Conservation (phyloP, 495 filamentous ascomycete genomes). For the Hypomontagnella submonticulosa region DNA sequence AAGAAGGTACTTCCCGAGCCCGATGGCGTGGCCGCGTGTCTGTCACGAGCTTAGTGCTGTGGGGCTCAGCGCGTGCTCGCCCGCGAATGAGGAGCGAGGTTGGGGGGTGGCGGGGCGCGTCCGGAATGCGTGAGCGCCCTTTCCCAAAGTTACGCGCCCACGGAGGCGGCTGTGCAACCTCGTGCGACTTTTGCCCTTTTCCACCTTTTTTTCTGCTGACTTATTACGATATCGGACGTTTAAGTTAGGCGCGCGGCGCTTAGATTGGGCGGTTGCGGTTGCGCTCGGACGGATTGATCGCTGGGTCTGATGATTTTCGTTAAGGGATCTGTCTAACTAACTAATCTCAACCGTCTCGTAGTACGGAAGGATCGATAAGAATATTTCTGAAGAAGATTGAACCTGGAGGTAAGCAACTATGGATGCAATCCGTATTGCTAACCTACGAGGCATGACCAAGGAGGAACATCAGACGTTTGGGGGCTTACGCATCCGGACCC, state of each 20-base stretch:
- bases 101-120: slow-evolving; percentile 10
- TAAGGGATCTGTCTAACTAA: slow-evolving; percentile 8
- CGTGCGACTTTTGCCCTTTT: slow-evolving; percentile 10
- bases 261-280: slow-evolving; percentile 17
- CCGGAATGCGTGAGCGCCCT: not conserved
- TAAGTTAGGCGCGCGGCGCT: slow-evolving; percentile 19
- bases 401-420: not conserved
- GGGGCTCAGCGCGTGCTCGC: not conserved
- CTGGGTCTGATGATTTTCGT: slow-evolving; percentile 10
- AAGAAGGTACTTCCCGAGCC: slow-evolving; percentile 13
- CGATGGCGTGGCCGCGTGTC: slow-evolving; percentile 9
- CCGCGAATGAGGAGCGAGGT: slow-evolving; percentile 21
- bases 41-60: not conserved
- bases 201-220: not conserved
- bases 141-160: slow-evolving; percentile 27
- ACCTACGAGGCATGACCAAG: slow-evolving; percentile 29
- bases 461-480: slow-evolving; percentile 34
- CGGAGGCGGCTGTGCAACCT: slow-evolving; percentile 25
- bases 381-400: not conserved
- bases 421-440: not conserved
- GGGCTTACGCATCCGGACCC: slow-evolving; percentile 20
- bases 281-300: slow-evolving; percentile 1
- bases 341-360: too few relatives aligned
- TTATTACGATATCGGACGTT: slow-evolving; percentile 12
- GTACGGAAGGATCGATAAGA: slow-evolving; percentile 18